phyloP scores from a whole-genome alignment of 2,329 filamentous ascomycete genomes.

The Hawksworthiomyces lignivorus region DNA sequence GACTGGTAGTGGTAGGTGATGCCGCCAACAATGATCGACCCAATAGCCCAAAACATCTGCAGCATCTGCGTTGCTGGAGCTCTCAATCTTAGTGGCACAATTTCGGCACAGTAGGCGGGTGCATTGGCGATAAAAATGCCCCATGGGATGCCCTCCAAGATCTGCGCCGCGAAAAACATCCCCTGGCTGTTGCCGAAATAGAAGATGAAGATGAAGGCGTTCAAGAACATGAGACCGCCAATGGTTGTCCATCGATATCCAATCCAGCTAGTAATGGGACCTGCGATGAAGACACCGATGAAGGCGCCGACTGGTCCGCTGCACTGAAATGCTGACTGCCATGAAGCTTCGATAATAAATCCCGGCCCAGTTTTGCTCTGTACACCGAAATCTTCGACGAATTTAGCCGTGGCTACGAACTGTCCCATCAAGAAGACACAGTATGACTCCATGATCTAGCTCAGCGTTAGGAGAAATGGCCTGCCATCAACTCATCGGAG shows the following conservation, averaged over 20 bases:
- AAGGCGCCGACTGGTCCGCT: slow-evolving; percentile 51
- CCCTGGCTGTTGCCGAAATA: slow-evolving; percentile 36
- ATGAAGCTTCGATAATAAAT: slow-evolving; percentile 40
- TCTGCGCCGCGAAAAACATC: slow-evolving; percentile 44
- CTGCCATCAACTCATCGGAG: not conserved
- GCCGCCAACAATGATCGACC: slow-evolving; percentile 51
- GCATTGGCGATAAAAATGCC: slow-evolving; percentile 60
- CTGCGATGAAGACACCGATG: slow-evolving; percentile 51
- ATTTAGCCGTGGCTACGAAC: slow-evolving; percentile 45
- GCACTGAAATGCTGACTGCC: slow-evolving; percentile 51
- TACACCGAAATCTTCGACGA: slow-evolving; percentile 40
- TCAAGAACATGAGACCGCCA: slow-evolving; percentile 46
- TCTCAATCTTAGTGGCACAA: slow-evolving; percentile 50
- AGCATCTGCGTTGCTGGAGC: slow-evolving; percentile 54
- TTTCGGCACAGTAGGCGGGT: slow-evolving; percentile 55
- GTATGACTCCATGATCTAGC: slow-evolving; percentile 58
- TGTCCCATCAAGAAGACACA: slow-evolving; percentile 53
- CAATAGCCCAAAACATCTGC: slow-evolving; percentile 61
- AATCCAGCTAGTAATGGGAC: slow-evolving; percentile 50
- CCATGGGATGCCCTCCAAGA: slow-evolving; percentile 57
- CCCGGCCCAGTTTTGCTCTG: slow-evolving; percentile 16
- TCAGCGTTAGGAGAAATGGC: slow-evolving; percentile 10
- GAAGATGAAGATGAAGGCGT: slow-evolving; percentile 48
- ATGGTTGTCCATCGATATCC: slow-evolving; percentile 55
- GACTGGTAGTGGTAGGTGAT: slow-evolving; percentile 47